These are phyloP conservation scores for Claviceps sp. DNA, from an alignment of 2,329 filamentous ascomycete species.

Conservation along the genomic window DNA sequence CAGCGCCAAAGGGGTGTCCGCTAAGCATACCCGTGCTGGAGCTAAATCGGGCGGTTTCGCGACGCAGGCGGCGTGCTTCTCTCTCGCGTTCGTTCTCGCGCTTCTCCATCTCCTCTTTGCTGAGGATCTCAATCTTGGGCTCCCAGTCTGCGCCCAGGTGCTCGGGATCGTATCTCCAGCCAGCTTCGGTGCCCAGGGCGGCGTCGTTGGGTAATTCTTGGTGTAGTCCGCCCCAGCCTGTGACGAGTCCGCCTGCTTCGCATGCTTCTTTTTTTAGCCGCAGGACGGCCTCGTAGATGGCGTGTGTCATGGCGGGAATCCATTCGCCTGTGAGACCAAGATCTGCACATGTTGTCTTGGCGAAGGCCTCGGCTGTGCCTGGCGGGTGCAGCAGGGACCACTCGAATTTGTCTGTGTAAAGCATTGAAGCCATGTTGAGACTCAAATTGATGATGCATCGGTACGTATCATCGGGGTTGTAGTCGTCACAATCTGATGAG, in stretches of 20 bases:
- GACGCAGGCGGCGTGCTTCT: constrained; percentile 70
- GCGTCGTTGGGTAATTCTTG: constrained; percentile 79
- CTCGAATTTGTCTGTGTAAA: constrained; percentile 96
- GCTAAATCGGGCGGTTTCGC: constrained; percentile 87
- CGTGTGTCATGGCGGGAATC: constrained; percentile 87
- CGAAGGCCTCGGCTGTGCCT: constrained; percentile 84
- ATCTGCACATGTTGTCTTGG: constrained; percentile 84
- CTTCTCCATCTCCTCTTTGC: constrained; percentile 95
- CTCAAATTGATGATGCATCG: constrained; percentile 83
- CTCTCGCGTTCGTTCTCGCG: constrained; percentile 87
- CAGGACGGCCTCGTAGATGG: constrained; percentile 89
- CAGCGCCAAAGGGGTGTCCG: constrained; percentile 48
- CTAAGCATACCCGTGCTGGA: constrained; percentile 72
- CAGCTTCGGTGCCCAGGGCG: constrained; percentile 66
- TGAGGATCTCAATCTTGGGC: constrained; percentile 66
- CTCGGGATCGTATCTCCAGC: constrained; percentile 92
- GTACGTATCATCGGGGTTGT: constrained; percentile 88
- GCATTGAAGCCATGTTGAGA: constrained; percentile 78
- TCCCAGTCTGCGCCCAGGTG: constrained; percentile 76
- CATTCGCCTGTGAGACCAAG: constrained; percentile 83
- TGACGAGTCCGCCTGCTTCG: constrained; percentile 78
- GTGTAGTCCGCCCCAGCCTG: constrained; percentile 46
- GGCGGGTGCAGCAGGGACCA: constrained; percentile 91
- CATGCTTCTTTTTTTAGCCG: constrained; percentile 93
- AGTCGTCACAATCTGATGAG: constrained; percentile 49